Conservation (phyloP, 1,139 yeast species). For the Suhomyces maxii region DNA sequence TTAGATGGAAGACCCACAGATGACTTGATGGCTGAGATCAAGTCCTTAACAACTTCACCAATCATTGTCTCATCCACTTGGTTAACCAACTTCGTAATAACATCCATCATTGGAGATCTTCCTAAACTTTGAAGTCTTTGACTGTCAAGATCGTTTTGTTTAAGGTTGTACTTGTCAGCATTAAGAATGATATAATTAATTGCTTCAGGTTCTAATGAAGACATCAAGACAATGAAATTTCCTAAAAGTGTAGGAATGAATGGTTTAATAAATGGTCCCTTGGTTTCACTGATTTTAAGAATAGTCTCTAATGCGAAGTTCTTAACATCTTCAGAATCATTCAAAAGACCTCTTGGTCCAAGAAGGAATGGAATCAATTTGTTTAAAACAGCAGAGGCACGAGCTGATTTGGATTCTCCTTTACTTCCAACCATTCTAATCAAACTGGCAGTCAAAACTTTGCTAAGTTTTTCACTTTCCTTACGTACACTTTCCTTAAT, state of each 20-base stretch:
- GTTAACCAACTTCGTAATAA: slow-evolving; percentile 71
- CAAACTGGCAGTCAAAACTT: slow-evolving; percentile 63
- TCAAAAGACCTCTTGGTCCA: slow-evolving; percentile 75
- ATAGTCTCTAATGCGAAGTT: slow-evolving; percentile 74
- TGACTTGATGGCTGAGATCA: slow-evolving; percentile 54
- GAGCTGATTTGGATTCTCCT: neutral
- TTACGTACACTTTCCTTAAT: slow-evolving; percentile 90
- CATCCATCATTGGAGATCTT: slow-evolving; percentile 85
- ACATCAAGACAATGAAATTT: slow-evolving; percentile 70
- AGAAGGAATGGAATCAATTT: slow-evolving; percentile 75
- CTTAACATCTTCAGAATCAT: slow-evolving; percentile 85
- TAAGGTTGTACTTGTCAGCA: slow-evolving; percentile 83
- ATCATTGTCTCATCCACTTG: slow-evolving; percentile 53
- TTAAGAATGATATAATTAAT: slow-evolving; percentile 82
- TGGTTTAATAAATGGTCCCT: slow-evolving; percentile 58
- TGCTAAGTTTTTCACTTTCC: slow-evolving; percentile 72
- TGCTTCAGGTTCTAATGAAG: slow-evolving; percentile 89
- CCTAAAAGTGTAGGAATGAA: slow-evolving; percentile 70
- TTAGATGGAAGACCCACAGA: slow-evolving; percentile 92
- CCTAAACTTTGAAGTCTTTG: slow-evolving; percentile 74
- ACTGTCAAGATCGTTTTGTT: slow-evolving; percentile 71
- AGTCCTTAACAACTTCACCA: slow-evolving; percentile 50
- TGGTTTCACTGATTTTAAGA: slow-evolving; percentile 65
- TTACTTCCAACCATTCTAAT: slow-evolving; percentile 55
- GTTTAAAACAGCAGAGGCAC: slow-evolving; percentile 52